Conservation (phyloP, 208 protist genomes). For the Acanthamoeba sp. region DNA sequence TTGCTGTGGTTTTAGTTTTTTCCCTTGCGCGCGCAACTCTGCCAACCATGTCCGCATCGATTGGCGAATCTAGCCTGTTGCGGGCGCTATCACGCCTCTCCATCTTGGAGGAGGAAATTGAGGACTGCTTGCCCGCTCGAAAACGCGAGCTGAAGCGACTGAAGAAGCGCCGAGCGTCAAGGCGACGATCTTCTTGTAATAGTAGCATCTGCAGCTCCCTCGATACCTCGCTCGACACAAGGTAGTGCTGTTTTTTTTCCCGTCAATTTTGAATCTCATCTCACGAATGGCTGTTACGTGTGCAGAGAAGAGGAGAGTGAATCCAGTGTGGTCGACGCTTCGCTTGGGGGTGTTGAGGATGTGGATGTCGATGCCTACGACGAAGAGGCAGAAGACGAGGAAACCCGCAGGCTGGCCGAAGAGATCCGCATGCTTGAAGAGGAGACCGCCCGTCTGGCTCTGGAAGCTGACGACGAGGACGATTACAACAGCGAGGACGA, state of each 20-base stretch:
- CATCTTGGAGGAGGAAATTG: conserved; percentile 57
- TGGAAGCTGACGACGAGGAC: background rate
- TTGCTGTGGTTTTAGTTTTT: too few species aligned
- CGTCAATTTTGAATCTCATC: too few species aligned
- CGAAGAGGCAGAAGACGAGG: conserved; percentile 41
- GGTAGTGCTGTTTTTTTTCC: background rate
- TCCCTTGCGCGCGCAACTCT: background rate
- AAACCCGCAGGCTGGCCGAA: conserved; percentile 5
- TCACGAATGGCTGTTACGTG: too few species aligned
- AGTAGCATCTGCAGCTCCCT: background rate
- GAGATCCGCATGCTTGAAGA: conserved; percentile 65
- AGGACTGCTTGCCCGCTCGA: background rate
- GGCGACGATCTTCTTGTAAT: background rate
- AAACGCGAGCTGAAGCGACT: conserved; percentile 23
- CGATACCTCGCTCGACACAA: background rate
- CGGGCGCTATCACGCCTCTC: conserved; percentile 22
- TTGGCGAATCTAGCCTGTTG: background rate
- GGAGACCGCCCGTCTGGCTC: conserved; percentile 50
- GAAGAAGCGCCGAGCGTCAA: conserved; percentile 1
- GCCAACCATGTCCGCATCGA: background rate
- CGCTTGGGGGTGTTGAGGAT: background rate
- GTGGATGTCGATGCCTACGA: background rate
- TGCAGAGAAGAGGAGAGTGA: background rate
- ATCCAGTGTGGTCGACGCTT: background rate
- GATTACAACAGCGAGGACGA: conserved; percentile 7